A percentile compares a stretch with the other conserved stretches of the same genome.
phyloP scores from a whole-genome alignment of 2,329 filamentous ascomycete species.

The Microdochium trichocladiopsis region DNA sequence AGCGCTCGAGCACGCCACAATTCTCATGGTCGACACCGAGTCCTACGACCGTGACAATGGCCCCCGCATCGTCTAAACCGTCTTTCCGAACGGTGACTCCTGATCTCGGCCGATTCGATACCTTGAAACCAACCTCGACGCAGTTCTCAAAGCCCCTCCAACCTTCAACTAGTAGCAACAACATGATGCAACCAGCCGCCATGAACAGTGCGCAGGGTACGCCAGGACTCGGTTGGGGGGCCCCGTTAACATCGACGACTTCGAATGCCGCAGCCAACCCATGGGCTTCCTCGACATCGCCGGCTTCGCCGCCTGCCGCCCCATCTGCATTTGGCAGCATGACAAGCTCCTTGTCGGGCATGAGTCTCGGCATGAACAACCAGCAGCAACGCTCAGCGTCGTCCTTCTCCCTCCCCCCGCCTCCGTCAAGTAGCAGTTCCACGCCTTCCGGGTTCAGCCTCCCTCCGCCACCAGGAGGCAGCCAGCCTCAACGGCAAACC shows the following conservation, averaged over 20 bases:
- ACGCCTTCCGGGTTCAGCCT: conserved; percentile 36
- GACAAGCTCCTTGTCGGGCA: conserved; percentile 35
- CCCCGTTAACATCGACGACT: conserved; percentile 25
- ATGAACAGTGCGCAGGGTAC: conserved; percentile 15
- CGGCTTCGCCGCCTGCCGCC: conserved; percentile 23
- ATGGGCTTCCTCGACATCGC: conserved; percentile 34
- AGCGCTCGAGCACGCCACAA: conserved; percentile 34
- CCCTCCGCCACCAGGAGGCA: conserved; percentile 32
- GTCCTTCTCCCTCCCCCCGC: conserved; percentile 53
- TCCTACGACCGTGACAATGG: conserved; percentile 26
- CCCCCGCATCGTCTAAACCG: conserved; percentile 28
- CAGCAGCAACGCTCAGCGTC: conserved; percentile 17
- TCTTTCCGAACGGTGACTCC: conserved; percentile 52
- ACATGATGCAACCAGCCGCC: conserved; percentile 8
- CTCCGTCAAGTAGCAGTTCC: conserved; percentile 28
- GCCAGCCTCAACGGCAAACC: conserved; percentile 14
- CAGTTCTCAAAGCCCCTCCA: conserved; percentile 58
- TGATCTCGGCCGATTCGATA: conserved; percentile 46
- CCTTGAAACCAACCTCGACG: conserved; percentile 50
- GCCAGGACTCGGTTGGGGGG: conserved; percentile 42
- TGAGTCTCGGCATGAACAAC: conserved; percentile 36
- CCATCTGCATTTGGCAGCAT: conserved; percentile 27
- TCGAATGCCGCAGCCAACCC: conserved; percentile 32
- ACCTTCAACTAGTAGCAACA: conserved; percentile 22
- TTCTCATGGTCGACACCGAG: conserved; percentile 61